These are phyloP conservation scores for Amauroascus verrucosus DNA, from an alignment of 2,329 filamentous ascomycete species.

Conservation along the genomic window DNA sequence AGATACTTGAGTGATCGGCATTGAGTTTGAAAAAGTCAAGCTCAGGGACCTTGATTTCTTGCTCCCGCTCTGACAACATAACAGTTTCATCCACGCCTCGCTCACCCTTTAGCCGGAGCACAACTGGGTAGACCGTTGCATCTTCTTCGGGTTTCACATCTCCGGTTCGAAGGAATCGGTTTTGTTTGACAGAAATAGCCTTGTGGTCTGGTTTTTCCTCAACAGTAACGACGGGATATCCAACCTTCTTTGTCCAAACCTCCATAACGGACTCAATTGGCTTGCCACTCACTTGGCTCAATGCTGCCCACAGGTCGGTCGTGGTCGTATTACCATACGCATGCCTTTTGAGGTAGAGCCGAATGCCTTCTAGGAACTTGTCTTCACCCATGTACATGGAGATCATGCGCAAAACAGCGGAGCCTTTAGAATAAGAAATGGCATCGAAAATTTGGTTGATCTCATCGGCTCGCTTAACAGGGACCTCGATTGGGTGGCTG, in stretches of 20 bases:
- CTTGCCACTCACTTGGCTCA: conserved; percentile 83
- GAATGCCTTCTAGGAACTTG: conserved; percentile 81
- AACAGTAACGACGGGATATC: conserved; percentile 82
- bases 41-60: conserved; percentile 64
- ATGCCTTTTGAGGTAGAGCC: conserved; percentile 86
- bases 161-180: conserved; percentile 83
- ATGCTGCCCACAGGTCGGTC: conserved; percentile 76
- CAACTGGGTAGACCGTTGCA: conserved; percentile 75
- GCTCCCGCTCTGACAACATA: conserved; percentile 62
- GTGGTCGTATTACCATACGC: conserved; percentile 94
- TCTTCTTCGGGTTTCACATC: conserved; percentile 93
- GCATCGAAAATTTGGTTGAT: conserved; percentile 98
- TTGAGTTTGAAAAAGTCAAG: conserved; percentile 94
- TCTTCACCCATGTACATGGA: conserved; percentile 92
- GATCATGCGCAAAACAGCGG: conserved; percentile 92
- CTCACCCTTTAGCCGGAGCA: conserved; percentile 74
- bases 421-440: conserved; percentile 95
- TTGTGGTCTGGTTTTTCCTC: conserved; percentile 61
- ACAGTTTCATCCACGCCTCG: conserved; percentile 69
- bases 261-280: conserved; percentile 84
- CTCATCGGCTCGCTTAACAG: conserved; percentile 87
- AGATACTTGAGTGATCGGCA: conserved; percentile 85
- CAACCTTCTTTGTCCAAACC: conserved; percentile 94
- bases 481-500: conserved; percentile 93
- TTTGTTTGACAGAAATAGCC: conserved; percentile 81